These are phyloP conservation scores for Nakaseomyces sp. DNA, from an alignment of 1,139 yeast species.

Conservation along the genomic window DNA sequence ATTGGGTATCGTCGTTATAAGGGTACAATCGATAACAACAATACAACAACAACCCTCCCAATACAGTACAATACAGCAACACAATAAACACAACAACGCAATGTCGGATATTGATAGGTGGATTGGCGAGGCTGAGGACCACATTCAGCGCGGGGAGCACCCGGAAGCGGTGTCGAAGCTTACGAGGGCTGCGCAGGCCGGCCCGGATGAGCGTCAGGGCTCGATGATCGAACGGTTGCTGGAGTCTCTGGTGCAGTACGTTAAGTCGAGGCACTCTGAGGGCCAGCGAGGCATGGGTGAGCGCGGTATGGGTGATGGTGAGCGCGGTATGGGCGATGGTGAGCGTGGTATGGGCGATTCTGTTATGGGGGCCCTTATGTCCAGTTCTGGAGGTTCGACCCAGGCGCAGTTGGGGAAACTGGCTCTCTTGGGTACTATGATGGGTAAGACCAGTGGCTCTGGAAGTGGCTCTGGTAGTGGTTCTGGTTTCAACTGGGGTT, in stretches of 20 bases:
- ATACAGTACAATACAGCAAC: too few relatives aligned
- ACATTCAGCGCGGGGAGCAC: constrained; percentile 21
- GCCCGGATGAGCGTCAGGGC: constrained; percentile 21
- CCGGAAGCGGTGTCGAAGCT: constrained; percentile 25
- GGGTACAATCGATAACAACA: too few relatives aligned
- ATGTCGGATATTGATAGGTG: constrained; percentile 10
- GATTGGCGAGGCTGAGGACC: constrained; percentile 20
- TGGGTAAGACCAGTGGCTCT: constrained; percentile 16
- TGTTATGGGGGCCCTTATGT: constrained; percentile 18
- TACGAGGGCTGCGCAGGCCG: constrained; percentile 22
- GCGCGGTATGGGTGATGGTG: neutral
- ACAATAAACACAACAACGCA: too few relatives aligned
- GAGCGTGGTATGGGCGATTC: constrained; percentile 22
- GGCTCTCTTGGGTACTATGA: constrained; percentile 23
- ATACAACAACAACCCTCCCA: too few relatives aligned
- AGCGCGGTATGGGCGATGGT: constrained; percentile 11
- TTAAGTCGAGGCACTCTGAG: constrained; percentile 5
- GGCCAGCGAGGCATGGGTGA: constrained; percentile 8
- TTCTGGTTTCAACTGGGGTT: constrained; percentile 19
- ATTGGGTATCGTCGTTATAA: too few relatives aligned
- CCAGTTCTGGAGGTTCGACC: constrained; percentile 20
- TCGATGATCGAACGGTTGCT: constrained; percentile 23
- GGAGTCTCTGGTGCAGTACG: constrained; percentile 16
- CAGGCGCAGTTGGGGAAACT: constrained; percentile 27
- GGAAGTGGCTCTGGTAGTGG: constrained; percentile 11